phyloP scores from a whole-genome alignment of 179 eudicot species.

The Beta macrorhiza region DNA sequence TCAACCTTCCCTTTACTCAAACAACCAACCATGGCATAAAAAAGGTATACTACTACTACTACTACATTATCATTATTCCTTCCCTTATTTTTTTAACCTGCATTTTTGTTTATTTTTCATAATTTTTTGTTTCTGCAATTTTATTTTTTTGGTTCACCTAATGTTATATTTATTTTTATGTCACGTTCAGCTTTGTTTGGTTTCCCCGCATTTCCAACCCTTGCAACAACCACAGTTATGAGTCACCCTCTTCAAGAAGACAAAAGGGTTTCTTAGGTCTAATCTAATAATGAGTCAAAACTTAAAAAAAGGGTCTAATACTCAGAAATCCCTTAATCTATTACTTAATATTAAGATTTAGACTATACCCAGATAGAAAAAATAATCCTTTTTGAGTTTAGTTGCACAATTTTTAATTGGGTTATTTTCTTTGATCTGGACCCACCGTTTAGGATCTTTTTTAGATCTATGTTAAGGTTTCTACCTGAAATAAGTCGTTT shows the following conservation, averaged over 20 bases:
- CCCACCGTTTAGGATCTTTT: slow-evolving; percentile 31
- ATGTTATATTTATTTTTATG: slow-evolving; percentile 8
- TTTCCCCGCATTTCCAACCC: not conserved
- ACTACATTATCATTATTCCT: no score
- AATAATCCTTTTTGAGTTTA: not conserved
- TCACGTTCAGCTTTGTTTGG: slow-evolving; percentile 30
- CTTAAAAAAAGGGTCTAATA: no score
- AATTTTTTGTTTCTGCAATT: not conserved
- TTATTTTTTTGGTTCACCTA: not conserved
- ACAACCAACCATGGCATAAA: not conserved
- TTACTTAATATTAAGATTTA: slow-evolving; percentile 3
- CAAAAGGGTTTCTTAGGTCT: not conserved
- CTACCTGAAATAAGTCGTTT: not conserved
- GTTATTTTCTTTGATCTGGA: slow-evolving; percentile 25
- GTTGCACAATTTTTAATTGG: not conserved
- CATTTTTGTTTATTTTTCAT: not conserved
- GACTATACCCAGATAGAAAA: slow-evolving; percentile 22
- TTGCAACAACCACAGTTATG: slow-evolving; percentile 9
- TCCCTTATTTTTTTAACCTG: not conserved
- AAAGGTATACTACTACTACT: not conserved
- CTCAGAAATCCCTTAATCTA: slow-evolving; percentile 5
- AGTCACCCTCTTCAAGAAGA: slow-evolving; percentile 12
- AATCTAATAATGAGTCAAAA: slow-evolving; percentile 3
- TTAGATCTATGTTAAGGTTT: slow-evolving; percentile 28
- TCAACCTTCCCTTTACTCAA: not conserved